Percentiles rank a stretch among this genome's conserved stretches.
Conservation (phyloP, 768 basidiomycete genomes). For the Kondoa malvinella region DNA sequence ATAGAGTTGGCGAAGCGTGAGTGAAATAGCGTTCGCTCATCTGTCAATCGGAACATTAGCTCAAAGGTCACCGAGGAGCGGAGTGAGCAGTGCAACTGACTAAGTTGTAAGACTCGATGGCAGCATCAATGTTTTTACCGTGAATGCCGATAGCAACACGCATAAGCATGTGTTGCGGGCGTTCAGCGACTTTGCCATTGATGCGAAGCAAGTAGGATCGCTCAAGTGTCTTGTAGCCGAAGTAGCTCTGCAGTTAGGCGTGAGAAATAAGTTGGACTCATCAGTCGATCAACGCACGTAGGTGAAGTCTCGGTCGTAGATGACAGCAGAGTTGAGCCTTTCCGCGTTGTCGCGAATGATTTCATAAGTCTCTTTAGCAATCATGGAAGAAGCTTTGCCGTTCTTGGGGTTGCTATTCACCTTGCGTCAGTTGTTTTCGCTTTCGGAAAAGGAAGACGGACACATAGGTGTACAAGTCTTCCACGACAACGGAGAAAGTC, state of each 20-base stretch:
- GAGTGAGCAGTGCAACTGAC: background rate
- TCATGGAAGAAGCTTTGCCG: constrained; percentile 59
- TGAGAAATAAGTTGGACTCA: background rate
- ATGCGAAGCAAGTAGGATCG: constrained; percentile 90
- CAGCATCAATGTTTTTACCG: constrained; percentile 69
- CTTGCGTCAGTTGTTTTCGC: background rate
- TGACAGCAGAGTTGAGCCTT: constrained; percentile 75
- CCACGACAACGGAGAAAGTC: constrained; percentile 78
- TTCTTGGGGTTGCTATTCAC: background rate
- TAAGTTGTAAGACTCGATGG: constrained; percentile 52
- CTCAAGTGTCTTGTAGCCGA: constrained; percentile 99
- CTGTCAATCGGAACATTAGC: constrained; percentile 39
- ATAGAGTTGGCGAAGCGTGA: constrained; percentile 90
- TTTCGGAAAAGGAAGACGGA: background rate
- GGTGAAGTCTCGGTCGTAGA: constrained; percentile 94
- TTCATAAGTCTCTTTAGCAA: constrained; percentile 69
- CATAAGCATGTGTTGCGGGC: constrained; percentile 99
- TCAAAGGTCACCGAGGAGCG: constrained; percentile 32
- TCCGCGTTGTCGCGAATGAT: constrained; percentile 65
- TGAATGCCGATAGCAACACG: constrained; percentile 97
- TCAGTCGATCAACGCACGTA: constrained; percentile 45
- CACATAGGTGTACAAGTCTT: constrained; percentile 66
- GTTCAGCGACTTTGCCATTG: constrained; percentile 84
- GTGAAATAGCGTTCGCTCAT: constrained; percentile 99
- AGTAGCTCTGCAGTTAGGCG: constrained; percentile 34